These are phyloP conservation scores for Plasmodium malariae DNA, from an alignment of 169 alveolate genomes.

Conservation along the genomic window DNA sequence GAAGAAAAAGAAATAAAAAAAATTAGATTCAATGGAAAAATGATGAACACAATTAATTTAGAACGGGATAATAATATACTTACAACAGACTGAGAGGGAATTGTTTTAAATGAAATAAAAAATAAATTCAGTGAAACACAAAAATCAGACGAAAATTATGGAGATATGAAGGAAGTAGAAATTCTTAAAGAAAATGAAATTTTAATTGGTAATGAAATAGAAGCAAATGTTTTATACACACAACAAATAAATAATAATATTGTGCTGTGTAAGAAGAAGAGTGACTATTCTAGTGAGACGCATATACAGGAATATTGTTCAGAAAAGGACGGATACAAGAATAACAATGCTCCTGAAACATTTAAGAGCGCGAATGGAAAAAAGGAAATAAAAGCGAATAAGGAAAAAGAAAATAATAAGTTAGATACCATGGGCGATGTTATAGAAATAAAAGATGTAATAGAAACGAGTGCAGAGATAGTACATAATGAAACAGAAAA, in stretches of 20 bases:
- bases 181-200: neutral
- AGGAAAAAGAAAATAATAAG: neutral
- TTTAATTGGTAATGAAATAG: conserved; percentile 10
- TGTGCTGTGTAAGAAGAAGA: neutral
- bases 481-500: neutral
- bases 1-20: conserved; percentile 34
- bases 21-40: conserved; percentile 2
- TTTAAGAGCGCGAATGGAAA: neutral
- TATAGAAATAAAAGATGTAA: neutral
- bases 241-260: neutral
- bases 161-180: neutral
- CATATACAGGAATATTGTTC: neutral
- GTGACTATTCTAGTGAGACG: neutral
- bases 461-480: neutral
- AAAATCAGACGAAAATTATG: neutral
- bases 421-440: neutral
- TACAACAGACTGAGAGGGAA: neutral
- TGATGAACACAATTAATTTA: conserved; percentile 6
- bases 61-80: neutral
- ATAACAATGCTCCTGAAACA: neutral
- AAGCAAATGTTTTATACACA: conserved; percentile 13
- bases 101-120: neutral
- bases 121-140: neutral
- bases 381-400: neutral
- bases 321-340: conserved; percentile 1